A percentile compares a stretch with the other conserved stretches of the same genome.
phyloP scores from a whole-genome alignment of 208 protist genomes.

The Angomonas ambiguus region DNA sequence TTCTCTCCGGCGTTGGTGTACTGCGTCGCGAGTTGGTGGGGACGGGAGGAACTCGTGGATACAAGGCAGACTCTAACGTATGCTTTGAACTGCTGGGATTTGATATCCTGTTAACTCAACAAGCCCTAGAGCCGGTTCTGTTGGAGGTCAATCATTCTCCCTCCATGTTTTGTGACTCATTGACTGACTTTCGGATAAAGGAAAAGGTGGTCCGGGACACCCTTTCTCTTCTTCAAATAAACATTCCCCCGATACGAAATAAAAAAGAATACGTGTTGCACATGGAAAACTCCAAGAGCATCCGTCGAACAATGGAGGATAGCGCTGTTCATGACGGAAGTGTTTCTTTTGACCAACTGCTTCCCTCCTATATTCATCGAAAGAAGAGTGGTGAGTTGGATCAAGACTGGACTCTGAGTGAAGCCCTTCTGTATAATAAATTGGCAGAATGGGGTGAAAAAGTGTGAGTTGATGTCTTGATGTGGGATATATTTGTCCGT shows the following conservation, averaged over 20 bases:
- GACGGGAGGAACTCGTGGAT: slow-evolving; percentile 35
- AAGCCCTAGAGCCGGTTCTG: slow-evolving; percentile 51
- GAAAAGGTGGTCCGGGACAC: slow-evolving; percentile 62
- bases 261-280: slow-evolving; percentile 10
- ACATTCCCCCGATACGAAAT: slow-evolving; percentile 32
- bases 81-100: slow-evolving; percentile 92
- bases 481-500: too few species aligned
- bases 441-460: background rate
- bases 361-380: slow-evolving; percentile 23
- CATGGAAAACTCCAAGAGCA: slow-evolving; percentile 11
- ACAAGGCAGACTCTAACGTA: slow-evolving; percentile 39
- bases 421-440: background rate
- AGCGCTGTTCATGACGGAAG: slow-evolving; percentile 9
- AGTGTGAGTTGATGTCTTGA: too few species aligned
- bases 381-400: background rate
- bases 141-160: slow-evolving; percentile 92
- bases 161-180: slow-evolving; percentile 79
- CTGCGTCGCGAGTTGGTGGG: slow-evolving; percentile 73
- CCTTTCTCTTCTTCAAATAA: slow-evolving; percentile 54
- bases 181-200: slow-evolving; percentile 81
- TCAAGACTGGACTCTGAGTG: background rate
- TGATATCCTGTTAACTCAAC: slow-evolving; percentile 65
- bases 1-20: slow-evolving; percentile 76
- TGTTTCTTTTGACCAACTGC: slow-evolving; percentile 20
- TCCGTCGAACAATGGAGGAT: background rate